A percentile compares a stretch with the other conserved stretches of the same genome.
Conservation (phyloP, 78 protist genomes). For the Speleostelium caveatum region DNA sequence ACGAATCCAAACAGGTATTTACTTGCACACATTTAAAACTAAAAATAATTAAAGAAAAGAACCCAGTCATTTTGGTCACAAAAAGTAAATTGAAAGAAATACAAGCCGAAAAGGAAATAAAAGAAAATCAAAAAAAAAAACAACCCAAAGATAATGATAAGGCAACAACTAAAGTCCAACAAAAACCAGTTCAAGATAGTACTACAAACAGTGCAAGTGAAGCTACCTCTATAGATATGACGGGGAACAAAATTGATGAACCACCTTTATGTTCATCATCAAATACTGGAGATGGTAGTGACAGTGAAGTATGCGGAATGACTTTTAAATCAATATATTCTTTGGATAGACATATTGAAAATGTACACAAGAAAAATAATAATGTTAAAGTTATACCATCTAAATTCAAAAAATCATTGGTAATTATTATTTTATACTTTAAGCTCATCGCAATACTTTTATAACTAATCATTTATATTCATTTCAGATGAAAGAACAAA, state of each 20-base stretch:
- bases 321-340: slow-evolving; percentile 1
- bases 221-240: not conserved
- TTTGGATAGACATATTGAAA: slow-evolving; percentile 26
- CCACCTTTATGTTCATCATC: too few species aligned
- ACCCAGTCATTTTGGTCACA: not conserved
- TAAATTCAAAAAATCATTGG: not conserved
- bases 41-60: not conserved
- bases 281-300: not conserved
- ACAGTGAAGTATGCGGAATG: slow-evolving; percentile 9
- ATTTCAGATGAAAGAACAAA: not conserved
- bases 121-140: not conserved
- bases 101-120: slow-evolving; percentile 1
- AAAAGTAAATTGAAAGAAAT: not conserved
- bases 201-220: not conserved
- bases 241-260: not conserved
- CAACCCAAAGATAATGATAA: not conserved
- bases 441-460: too few species aligned
- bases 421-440: too few species aligned
- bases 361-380: not conserved
- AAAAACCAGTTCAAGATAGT: not conserved
- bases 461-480: too few species aligned
- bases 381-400: slow-evolving; percentile 6
- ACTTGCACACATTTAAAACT: not conserved
- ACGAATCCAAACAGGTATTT: not conserved
- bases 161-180: not conserved